A percentile compares a stretch with the other conserved stretches of the same genome.
These are phyloP conservation scores for Eucalyptus curtisii DNA, from an alignment of 345 rosid species.

Conservation along the genomic window DNA sequence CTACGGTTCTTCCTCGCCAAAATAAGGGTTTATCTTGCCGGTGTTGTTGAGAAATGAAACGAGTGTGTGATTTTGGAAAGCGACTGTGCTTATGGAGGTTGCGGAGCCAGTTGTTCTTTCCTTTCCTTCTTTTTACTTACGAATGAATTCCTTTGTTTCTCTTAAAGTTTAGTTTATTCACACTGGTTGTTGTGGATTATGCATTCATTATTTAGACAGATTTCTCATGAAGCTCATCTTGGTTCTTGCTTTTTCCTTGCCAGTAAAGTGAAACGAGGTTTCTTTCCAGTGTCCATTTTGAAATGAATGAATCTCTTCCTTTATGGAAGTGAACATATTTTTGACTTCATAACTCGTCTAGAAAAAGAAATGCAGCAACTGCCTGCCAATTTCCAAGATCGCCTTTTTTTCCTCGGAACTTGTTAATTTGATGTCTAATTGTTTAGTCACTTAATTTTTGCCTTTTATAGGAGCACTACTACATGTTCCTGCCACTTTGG, in stretches of 20 bases:
- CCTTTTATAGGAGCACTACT: not conserved
- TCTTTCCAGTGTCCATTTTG: not conserved
- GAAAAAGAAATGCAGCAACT: not conserved
- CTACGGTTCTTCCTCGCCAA: not conserved
- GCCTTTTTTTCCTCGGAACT: not conserved
- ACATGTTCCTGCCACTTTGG: not conserved
- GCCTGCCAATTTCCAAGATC: not conserved
- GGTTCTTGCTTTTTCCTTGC: not conserved
- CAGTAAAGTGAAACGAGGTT: not conserved
- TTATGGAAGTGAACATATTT: not conserved
- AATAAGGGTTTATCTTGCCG: not conserved
- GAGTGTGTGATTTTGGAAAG: not conserved
- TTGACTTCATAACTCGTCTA: not conserved
- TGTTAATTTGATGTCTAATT: not conserved
- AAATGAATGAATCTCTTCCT: not conserved
- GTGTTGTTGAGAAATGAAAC: not conserved
- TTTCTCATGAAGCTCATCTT: not conserved
- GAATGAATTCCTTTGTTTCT: not conserved
- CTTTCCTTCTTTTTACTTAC: not conserved
- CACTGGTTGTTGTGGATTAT: not conserved
- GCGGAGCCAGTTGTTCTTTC: not conserved
- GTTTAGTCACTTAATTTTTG: not conserved
- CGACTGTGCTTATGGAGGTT: not conserved
- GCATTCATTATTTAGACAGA: not conserved
- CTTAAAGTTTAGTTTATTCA: not conserved